Base-by-base conservation (phyloP, 805 yeast genomes). In the Soucietia sequanensis region DNA sequence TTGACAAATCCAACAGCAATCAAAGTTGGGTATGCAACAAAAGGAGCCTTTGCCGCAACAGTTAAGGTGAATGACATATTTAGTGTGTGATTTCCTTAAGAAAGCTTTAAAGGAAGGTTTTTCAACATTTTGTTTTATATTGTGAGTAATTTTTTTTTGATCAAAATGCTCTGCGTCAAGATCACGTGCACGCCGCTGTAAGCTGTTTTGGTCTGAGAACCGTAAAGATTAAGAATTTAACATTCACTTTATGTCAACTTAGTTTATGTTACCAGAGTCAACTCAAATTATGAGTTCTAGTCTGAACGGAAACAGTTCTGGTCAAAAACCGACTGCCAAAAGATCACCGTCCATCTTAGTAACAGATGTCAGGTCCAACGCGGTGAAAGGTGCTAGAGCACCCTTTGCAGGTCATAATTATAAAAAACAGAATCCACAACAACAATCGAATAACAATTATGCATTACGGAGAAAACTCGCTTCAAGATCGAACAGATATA, bases 331-430 rank as follows among this genome's bases (percentile, higher is more conserved):
- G 3, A 80, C 85, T 5, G 87, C 95, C 10, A 86, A 85, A 49
- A 65, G 97, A 48, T 86, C 96, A 20, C 97, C 98, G 8, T 86
- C 96, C 2, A 90, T 90, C 52, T 70, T 90, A 38, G 98, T 90
- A 24, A 91, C 98, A 0, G 98, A 90, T 62, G 78, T 86, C 2
- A 70, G 98, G 41, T 72, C 78, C 35, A 65, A 65, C 39, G 68
- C 60, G 35, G 59, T 66, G 15, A 69, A 70, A 42, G 72, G 75
- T 17, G 64, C 71, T n/a, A 56, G 81, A 32, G 93, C 91, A 0
- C 95, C 93, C 1, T 86, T 80, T 70, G 93, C 93, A 1, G 90
- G 91, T 23, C 79, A 74, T 35, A 63, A 62, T 43, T 70, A 48
- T 44, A 57, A 54, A 38, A 64, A 63, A 32, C 70, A 62, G 34